Evolutionary conservation across 2,329 filamentous ascomycete genomes (phyloP).

Genomic region (Arthrobotrys iridis): DNA sequence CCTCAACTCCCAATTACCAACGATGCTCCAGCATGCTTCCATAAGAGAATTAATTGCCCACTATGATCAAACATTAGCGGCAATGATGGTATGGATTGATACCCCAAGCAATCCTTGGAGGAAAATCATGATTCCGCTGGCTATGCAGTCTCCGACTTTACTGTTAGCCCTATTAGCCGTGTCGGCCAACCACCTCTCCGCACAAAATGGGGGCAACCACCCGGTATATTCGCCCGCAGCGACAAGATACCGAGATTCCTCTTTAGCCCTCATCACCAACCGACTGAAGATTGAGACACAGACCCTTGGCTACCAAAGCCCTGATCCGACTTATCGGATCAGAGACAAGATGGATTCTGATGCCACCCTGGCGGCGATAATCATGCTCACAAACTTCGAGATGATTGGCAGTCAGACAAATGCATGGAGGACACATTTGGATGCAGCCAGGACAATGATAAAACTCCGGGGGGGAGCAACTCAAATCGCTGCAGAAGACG

Average conservation of each 20-base stretch:
- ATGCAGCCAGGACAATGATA: conserved; percentile 47
- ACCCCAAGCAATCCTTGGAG: conserved; percentile 44
- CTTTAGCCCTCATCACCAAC: conserved; percentile 43
- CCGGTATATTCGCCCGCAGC: conserved; percentile 43
- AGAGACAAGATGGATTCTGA: conserved; percentile 50
- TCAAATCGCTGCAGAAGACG: conserved; percentile 41
- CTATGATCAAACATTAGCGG: conserved; percentile 38
- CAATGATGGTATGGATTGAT: conserved; percentile 51
- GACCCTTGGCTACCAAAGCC: conserved; percentile 47
- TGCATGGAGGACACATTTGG: conserved; percentile 49
- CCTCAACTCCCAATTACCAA: conserved; percentile 31
- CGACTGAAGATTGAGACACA: conserved; percentile 43
- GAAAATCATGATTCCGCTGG: conserved; percentile 51
- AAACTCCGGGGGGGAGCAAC: conserved; percentile 34
- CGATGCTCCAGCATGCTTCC: conserved; percentile 25
- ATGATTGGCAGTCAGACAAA: conserved; percentile 49
- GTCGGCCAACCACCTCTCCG: conserved; percentile 40
- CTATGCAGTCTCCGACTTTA: conserved; percentile 44
- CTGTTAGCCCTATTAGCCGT: conserved; percentile 42
- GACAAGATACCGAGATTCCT: conserved; percentile 41
- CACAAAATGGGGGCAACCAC: conserved; percentile 37
- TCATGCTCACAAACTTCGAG: conserved; percentile 51
- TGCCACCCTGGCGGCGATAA: conserved; percentile 43
- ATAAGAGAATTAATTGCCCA: conserved; percentile 44
- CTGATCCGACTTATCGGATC: conserved; percentile 39